Evolutionary conservation across 1,284 basidiomycete genomes (phyloP), one percentile per base, ranked within the genome.

Genomic region (Uromyces viciae-fabae): DNA sequence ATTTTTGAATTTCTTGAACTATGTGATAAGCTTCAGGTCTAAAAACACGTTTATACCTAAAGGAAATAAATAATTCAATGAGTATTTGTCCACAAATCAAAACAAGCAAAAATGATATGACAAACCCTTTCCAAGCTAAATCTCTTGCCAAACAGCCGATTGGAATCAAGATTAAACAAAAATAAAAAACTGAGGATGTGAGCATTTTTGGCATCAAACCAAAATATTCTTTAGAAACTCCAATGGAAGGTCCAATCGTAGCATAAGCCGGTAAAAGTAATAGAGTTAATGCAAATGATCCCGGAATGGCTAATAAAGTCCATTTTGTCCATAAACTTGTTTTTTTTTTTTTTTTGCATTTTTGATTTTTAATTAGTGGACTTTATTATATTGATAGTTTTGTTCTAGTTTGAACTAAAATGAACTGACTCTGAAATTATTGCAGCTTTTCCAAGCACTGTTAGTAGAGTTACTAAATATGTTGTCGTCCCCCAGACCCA

Each of bases 281-380:
- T 92, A 99, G 95, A 8, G 96, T 95, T 87, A 99, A 96, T 40
- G 92, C 86, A 85, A 98, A 96, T 1, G 97, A 98, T 9, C 97
- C 97, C 0, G 96, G 97, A 75, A 98, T 98, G 5, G 95, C 94
- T 90, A 81, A 62, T 19, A 81, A 52, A 1, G 78, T 81, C 78
- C 78, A 81, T 66, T 81, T 81, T 22, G 78, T 81, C 78, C 78
- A 81, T 22, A 81, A 58, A 74, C 78, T 81, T 31, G 14, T 54
- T 36, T 15, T 5, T 17, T 31, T 7, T 22, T 68, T 85, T 85
- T n/a, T 84, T 84, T 4, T 54, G 94, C 93, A 54, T 95, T 92
- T 2, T 95, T 98, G 86, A 98, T 99, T 86, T 99, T 98, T 1
- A 96, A 98, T 97, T 96, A 99, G n/a, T 99, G 87, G 84, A 94